Evolutionary conservation across 2,329 filamentous ascomycete genomes (phyloP), one percentile per base, ranked within the genome.

Genomic region (Aspergillus piperis): DNA sequence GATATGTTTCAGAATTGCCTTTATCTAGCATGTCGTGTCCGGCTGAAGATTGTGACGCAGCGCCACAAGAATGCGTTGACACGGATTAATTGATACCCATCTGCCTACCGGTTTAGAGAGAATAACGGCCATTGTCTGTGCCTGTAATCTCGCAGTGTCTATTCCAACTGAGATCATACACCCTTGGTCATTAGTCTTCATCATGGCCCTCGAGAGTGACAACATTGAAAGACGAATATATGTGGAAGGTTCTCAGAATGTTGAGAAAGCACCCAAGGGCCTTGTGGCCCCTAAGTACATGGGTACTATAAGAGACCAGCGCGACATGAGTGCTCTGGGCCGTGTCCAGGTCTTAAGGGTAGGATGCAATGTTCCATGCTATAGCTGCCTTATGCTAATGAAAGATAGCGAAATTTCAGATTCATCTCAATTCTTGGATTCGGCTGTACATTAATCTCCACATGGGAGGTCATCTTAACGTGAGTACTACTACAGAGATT

Each of bases 371-470:
- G 17, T 3, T 38, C 23, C 13, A 30, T 23, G n/a, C 36, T 23
- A 42, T 51, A n/a, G 23, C 42, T 50, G 17, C 13, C 47, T 27
- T 50, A 53, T 58, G 41, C 36, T 63, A 21, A 59, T 52, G 19
- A 42, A 53, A 21, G 57, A 36, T 54, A 81, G 78, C 70, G 78
- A 64, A 79, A 79, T 57, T 81, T 81, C 68, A 71, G 72, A 23
- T 80, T 79, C 59, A 65, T 80, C 38, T 79, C 78, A 0, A 80
- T 81, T 57, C 66, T 81, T 15, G 78, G 78, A 11, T 81, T 81
- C 62, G 75, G 72, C 15, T 78, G 75, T 50, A 79, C 77, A 10
- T 62, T 79, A 52, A 75, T 80, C 38, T 72, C 73, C 41, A 80
- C 78, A 47, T 81, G 78, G 78, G 77, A 79, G 65, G 73, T 74